Base-by-base conservation (phyloP, 352 stramenopile genomes). In the Phytophthora melonis region DNA sequence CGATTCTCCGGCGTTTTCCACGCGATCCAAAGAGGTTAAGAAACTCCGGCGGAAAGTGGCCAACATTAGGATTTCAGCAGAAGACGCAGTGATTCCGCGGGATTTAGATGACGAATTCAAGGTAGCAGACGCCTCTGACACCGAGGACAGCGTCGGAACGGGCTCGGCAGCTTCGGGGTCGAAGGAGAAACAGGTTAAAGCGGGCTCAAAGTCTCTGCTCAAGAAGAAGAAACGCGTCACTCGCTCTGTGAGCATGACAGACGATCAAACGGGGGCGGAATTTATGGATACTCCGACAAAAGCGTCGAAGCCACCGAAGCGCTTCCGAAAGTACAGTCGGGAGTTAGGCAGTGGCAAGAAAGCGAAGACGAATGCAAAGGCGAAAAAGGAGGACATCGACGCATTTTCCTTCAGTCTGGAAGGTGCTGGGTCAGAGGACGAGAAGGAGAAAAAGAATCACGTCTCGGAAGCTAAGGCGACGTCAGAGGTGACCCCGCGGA, bases 281-380 rank as follows among this genome's bases (percentile, higher is more conserved):
- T 80, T 74, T 63, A 39, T 89, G 16, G 81, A 86, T 64, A 88
- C 83, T 6, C 72, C 81, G 1, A 84, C 81, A 5, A 87, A 85
- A 21, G 68, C 64, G 19, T 50, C 43, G 6, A 71, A 74, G 39
- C 80, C 81, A 25, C 58, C 81, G 6, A 92, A 92, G 59, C 75
- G 79, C 23, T 78, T 72, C 47, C 77, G 81, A 1, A 74, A 70
- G 62, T 58, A 56, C 55, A 71, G 60, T 68, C 32, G 54, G n/a
- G 66, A 67, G 39, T 59, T 49, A 14, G 50, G 52, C n/a, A 56
- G n/a, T 18, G 43, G 56, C 7, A 50, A 25, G 23, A 57, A 21
- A 13, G 21, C 50, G 3, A 14, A 53, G 18, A 43, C 36, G 36
- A 43, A 43, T 10, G 36, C 11, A 16, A 43, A 43, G 36, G 36